Percentiles rank a stretch among this genome's conserved stretches.
These are phyloP conservation scores for Echinosophora koreensis DNA, from an alignment of 306 rosid genomes.

Conservation along the genomic window DNA sequence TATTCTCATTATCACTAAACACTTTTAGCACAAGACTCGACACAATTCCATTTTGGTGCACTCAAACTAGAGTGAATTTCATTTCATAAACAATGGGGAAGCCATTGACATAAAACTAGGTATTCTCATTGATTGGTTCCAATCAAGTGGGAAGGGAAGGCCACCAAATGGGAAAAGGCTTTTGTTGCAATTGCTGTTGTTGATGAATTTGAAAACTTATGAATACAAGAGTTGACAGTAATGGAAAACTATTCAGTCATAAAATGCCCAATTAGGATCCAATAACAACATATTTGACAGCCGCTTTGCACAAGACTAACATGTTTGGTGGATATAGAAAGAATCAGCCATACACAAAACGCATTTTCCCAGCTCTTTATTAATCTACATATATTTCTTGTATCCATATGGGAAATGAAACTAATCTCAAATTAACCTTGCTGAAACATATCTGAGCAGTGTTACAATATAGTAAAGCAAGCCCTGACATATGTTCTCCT, in stretches of 20 bases:
- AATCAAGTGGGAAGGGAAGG: not conserved
- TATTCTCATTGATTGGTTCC: not conserved
- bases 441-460: too few species aligned
- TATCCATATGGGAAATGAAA: not conserved
- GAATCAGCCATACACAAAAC: not conserved
- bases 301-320: not conserved
- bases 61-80: constrained; percentile 6
- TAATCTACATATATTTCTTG: not conserved
- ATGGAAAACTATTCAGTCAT: not conserved
- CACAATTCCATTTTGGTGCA: not conserved
- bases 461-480: too few species aligned
- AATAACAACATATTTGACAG: not conserved
- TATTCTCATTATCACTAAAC: constrained; percentile 5
- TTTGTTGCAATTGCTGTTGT: not conserved
- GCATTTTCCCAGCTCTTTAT: not conserved
- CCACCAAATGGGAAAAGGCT: not conserved
- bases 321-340: not conserved
- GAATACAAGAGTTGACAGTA: constrained; percentile 11
- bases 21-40: constrained; percentile 15
- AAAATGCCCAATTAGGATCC: not conserved
- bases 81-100: too few species aligned
- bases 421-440: not conserved
- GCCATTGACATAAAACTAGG: too few species aligned
- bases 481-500: too few species aligned
- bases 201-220: not conserved